A percentile compares a stretch with the other conserved stretches of the same genome.
phyloP scores from a whole-genome alignment of 148 eudicot species.

The Nepenthes gracilis region DNA sequence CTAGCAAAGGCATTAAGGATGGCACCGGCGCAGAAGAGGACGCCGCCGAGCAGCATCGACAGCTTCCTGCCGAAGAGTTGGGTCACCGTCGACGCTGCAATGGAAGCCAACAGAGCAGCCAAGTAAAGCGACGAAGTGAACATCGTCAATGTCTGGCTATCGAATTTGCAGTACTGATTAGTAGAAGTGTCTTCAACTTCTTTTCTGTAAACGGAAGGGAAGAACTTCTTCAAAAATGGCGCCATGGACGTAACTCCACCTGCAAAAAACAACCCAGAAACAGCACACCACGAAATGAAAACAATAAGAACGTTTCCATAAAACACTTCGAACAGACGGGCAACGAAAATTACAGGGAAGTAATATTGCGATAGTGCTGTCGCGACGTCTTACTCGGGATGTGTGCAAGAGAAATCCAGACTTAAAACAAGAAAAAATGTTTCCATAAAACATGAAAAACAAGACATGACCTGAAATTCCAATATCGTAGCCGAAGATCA shows the following conservation, averaged over 20 bases:
- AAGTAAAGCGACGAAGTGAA: constrained; percentile 74
- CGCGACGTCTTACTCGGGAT: too few relatives aligned
- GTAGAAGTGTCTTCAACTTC: constrained; percentile 21
- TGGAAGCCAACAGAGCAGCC: constrained; percentile 57
- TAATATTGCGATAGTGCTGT: too few relatives aligned
- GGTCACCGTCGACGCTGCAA: constrained; percentile 65
- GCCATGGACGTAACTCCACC: constrained; percentile 86
- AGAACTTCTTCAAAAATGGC: constrained; percentile 13
- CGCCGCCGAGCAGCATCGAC: constrained; percentile 70
- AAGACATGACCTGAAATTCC: too few relatives aligned
- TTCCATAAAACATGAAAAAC: too few relatives aligned
- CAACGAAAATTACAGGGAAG: too few relatives aligned
- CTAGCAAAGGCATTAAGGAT: constrained; percentile 50
- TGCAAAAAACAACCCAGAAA: constrained; percentile 8
- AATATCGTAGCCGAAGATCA: constrained; percentile 6
- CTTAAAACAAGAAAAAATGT: too few relatives aligned
- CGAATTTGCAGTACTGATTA: constrained; percentile 71
- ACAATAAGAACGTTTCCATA: too few relatives aligned
- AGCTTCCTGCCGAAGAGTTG: constrained; percentile 48
- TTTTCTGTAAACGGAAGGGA: constrained; percentile 31
- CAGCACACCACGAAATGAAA: not conserved
- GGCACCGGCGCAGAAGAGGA: constrained; percentile 52
- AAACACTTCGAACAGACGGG: too few relatives aligned
- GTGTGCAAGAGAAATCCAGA: too few relatives aligned
- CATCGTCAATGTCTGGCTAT: constrained; percentile 52